Evolutionary conservation across 2,329 filamentous ascomycete genomes (phyloP).

Genomic region (Emmonsiellopsis sp.): DNA sequence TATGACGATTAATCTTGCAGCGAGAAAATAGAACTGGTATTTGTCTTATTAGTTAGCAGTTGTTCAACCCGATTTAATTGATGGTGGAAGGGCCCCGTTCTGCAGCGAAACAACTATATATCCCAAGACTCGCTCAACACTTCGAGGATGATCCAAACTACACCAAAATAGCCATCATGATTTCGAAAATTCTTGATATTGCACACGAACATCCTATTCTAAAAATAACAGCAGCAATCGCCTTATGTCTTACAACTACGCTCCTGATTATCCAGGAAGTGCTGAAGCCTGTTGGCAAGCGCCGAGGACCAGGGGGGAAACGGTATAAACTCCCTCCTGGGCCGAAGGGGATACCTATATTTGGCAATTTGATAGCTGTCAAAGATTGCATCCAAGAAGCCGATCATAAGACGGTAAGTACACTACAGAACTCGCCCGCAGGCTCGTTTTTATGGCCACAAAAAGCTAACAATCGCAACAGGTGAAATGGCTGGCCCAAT

Average conservation of each 20-base stretch:
- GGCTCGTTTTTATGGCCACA: no score
- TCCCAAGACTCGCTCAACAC: no score
- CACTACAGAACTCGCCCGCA: no score
- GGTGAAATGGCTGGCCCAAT: slow-evolving; percentile 10
- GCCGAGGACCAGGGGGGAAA: slow-evolving; percentile 7
- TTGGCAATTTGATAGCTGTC: slow-evolving; percentile 14
- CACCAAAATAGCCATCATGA: background rate
- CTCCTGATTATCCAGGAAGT: background rate
- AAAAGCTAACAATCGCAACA: no score
- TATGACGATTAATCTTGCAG: no score
- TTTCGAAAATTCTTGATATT: background rate
- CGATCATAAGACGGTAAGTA: background rate
- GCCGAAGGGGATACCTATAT: slow-evolving; percentile 14
- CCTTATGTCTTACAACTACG: background rate
- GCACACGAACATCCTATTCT: background rate
- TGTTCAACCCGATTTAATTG: no score
- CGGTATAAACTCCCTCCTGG: slow-evolving; percentile 17
- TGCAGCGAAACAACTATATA: no score
- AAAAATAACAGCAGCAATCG: background rate
- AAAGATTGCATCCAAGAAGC: background rate
- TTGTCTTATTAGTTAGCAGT: no score
- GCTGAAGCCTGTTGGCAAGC: background rate
- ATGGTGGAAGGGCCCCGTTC: no score
- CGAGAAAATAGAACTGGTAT: no score
- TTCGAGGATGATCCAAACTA: no score